Base-by-base conservation (phyloP, 495 filamentous ascomycete genomes). In the Staphylotrichum longicolle region DNA sequence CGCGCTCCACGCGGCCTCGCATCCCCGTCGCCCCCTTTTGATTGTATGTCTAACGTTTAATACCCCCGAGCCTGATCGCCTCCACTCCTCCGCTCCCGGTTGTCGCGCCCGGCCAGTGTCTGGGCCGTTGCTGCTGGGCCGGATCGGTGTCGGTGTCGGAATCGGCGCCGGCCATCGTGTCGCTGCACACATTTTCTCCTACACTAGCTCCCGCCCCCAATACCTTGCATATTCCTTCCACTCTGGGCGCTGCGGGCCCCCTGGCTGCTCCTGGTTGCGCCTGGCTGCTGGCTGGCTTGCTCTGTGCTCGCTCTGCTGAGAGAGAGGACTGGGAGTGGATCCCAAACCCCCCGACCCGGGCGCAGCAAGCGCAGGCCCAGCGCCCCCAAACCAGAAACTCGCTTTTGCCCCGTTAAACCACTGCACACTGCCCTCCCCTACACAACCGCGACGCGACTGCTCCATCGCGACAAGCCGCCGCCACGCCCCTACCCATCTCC, bases 371-470 rank as follows among this genome's bases (percentile, higher is more conserved):
- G 20, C 47, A 37, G 14, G 34, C 33, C 63, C 49, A 58, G 39
- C 53, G 66, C 66, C 56, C 44, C 60, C 41, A 67, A 63, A 66
- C 69, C 62, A 63, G 68, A 71, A 69, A 49, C 54, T 61, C 60
- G 63, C 62, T 61, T 64, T 57, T 71, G 70, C 72, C 70, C 72
- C 72, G 65, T 66, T 63, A 65, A 65, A 55, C 65, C 63, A 71
- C 69, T 65, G 59, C 67, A 67, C 65, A 68, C 62, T 63, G 63
- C 62, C 58, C 65, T 63, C 58, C 67, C 65, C 49, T 47, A 64
- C 71, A 69, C 70, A 66, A 61, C 73, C 78, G 78, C 78, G 78
- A 81, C 78, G 78, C 78, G 78, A 80, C 77, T 76, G 69, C 74
- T 77, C 73, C 75, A 81, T 81, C 78, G 77, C 77, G 77, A 78